A percentile compares a stretch with the other conserved stretches of the same genome.
phyloP scores from a whole-genome alignment of 1,284 basidiomycete genomes.

The Cutaneotrichosporon sp. region DNA sequence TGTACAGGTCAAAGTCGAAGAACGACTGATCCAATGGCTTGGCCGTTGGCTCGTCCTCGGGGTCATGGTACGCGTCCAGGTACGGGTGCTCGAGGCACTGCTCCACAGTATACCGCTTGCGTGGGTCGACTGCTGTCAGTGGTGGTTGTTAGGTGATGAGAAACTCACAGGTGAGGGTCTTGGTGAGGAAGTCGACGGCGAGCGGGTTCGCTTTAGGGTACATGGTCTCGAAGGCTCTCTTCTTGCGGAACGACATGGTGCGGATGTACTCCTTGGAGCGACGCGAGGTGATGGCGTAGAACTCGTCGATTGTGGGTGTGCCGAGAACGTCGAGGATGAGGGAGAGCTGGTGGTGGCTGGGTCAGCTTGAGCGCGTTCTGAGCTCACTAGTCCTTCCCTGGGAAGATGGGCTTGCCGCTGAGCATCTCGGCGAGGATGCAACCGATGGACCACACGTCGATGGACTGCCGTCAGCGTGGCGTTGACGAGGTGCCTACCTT shows the following conservation, averaged over 20 bases:
- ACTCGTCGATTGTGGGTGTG: constrained; percentile 88
- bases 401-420: constrained; percentile 88
- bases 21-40: constrained; percentile 85
- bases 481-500: constrained; percentile 59
- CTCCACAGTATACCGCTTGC: constrained; percentile 87
- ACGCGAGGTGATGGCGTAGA: constrained; percentile 81
- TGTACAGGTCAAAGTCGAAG: constrained; percentile 92
- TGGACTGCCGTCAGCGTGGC: constrained; percentile 59
- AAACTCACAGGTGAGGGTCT: constrained; percentile 68
- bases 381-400: constrained; percentile 78
- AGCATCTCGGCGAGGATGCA: constrained; percentile 98
- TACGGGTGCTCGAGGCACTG: constrained; percentile 87
- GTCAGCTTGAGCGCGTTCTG: constrained; percentile 20
- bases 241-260: constrained; percentile 81
- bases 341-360: constrained; percentile 79
- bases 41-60: constrained; percentile 87
- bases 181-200: constrained; percentile 88
- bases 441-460: constrained; percentile 93
- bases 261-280: constrained; percentile 87
- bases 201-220: constrained; percentile 83
- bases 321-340: constrained; percentile 88
- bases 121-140: constrained; percentile 70
- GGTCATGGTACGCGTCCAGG: constrained; percentile 82
- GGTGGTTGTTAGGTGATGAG: too few relatives aligned
- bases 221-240: constrained; percentile 69